Evolutionary conservation across 2,329 filamentous ascomycete genomes (phyloP).

Genomic region (Fusarium sp.): DNA sequence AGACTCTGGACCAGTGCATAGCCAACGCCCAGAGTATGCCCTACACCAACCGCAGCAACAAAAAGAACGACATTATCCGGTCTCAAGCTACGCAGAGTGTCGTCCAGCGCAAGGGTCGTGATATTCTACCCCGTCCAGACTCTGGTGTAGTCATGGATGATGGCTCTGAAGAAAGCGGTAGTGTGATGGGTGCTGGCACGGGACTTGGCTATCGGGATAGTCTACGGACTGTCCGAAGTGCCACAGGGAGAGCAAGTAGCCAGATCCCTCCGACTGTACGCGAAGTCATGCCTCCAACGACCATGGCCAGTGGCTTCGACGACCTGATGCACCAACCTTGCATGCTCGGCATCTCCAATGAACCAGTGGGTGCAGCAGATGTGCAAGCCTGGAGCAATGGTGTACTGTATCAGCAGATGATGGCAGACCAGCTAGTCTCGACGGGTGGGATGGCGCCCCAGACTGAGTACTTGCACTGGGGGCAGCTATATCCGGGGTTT

Average conservation of each 20-base stretch:
- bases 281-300: conserved; percentile 29
- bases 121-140: conserved; percentile 47
- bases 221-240: conserved; percentile 43
- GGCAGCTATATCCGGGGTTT: conserved; percentile 43
- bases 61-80: conserved; percentile 47
- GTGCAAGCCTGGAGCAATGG: conserved; percentile 47
- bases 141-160: conserved; percentile 53
- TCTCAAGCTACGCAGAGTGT: conserved; percentile 30
- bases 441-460: conserved; percentile 39
- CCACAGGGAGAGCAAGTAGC: conserved; percentile 37
- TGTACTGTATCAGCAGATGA: conserved; percentile 39
- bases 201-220: conserved; percentile 45
- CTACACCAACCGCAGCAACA: conserved; percentile 54
- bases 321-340: conserved; percentile 36
- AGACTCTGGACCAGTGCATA: conserved; percentile 51
- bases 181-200: conserved; percentile 34
- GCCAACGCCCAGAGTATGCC: conserved; percentile 49
- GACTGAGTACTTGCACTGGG: conserved; percentile 40
- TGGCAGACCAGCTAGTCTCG: conserved; percentile 40
- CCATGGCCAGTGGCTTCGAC: conserved; percentile 30
- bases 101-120: conserved; percentile 39
- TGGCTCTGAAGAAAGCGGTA: conserved; percentile 51
- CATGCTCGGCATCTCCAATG: conserved; percentile 21
- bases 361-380: conserved; percentile 29
- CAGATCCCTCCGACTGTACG: conserved; percentile 38